Base-by-base conservation (phyloP, 768 basidiomycete genomes). In the Rhodotorula graminis region DNA sequence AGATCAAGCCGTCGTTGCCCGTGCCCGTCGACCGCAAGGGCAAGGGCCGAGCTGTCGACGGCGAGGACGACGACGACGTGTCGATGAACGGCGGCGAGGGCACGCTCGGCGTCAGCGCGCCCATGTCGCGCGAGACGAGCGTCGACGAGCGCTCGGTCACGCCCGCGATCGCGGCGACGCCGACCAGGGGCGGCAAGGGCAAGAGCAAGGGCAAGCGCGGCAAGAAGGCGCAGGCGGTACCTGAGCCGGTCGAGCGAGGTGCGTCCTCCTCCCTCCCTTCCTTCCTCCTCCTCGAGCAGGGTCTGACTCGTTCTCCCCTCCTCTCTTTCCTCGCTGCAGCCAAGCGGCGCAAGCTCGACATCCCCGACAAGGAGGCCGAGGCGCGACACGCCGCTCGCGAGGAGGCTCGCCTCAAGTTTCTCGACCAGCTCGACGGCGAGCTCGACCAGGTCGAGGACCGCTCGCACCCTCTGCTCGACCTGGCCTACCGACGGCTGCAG, bases 361-460 rank as follows among this genome's bases (percentile, higher is more conserved):
- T 44, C 16, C 56, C 12, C 15, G 65, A 66, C n/a, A 46, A 55
- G 9, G 61, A 62, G 40, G 44, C 58, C 11, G 29, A 25, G 23
- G 58, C 40, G 31, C 53, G 61, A 25, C 11, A 23, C 12, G 61
- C 57, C 11, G 71, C 65, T 5, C 71, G 71, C 12, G 61, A 67
- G 21, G 57, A 57, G 0, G 66, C 61, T 0, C 46, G 62, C 5
- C 8, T 19, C 25, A 49, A n/a, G 11, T 61, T 72, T 18, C 62
- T 72, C 56, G 62, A 53, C 49, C 65, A 67, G 50, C 71, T 72
- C 56, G 71, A 67, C 23, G 33, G 23, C 21, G 71, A 72, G 66
- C 65, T 61, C 40, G 27, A 55, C 6, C 44, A 29, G 16, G 44
- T 72, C 57, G n/a, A 50, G 10, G 40, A 31, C 19, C 65, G 42